These are phyloP conservation scores for Cercis canadensis DNA, from an alignment of 306 rosid species.

Conservation along the genomic window DNA sequence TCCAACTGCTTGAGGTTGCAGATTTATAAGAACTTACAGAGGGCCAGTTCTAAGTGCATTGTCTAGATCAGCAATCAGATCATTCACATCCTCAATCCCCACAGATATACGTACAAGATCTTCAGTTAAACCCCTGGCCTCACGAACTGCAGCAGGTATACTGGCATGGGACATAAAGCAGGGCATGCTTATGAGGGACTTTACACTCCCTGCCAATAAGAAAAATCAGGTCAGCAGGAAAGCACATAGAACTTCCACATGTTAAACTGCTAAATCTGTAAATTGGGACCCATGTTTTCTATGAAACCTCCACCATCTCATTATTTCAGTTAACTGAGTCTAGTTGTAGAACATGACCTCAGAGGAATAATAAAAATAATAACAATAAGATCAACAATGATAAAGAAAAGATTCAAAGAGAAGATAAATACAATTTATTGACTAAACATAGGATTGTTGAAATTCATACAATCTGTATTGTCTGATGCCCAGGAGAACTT, in stretches of 20 bases:
- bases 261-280: neutral
- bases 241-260: neutral
- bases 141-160: constrained; percentile 78
- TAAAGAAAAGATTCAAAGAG: too few relatives aligned
- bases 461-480: neutral
- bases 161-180: constrained; percentile 89
- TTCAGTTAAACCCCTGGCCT: constrained; percentile 84
- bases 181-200: constrained; percentile 92
- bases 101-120: constrained; percentile 84
- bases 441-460: neutral
- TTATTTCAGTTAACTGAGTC: neutral
- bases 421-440: too few relatives aligned
- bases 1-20: neutral
- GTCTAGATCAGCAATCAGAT: constrained; percentile 75
- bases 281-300: too few relatives aligned
- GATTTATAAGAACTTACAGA: constrained; percentile 24
- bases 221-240: constrained; percentile 13
- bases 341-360: too few relatives aligned
- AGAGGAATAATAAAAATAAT: too few relatives aligned
- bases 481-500: neutral
- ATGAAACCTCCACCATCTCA: too few relatives aligned
- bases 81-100: constrained; percentile 85
- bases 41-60: constrained; percentile 75
- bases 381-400: too few relatives aligned
- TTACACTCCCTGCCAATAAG: constrained; percentile 72